Conservation (phyloP, 805 yeast genomes). For the Candida railenensis region DNA sequence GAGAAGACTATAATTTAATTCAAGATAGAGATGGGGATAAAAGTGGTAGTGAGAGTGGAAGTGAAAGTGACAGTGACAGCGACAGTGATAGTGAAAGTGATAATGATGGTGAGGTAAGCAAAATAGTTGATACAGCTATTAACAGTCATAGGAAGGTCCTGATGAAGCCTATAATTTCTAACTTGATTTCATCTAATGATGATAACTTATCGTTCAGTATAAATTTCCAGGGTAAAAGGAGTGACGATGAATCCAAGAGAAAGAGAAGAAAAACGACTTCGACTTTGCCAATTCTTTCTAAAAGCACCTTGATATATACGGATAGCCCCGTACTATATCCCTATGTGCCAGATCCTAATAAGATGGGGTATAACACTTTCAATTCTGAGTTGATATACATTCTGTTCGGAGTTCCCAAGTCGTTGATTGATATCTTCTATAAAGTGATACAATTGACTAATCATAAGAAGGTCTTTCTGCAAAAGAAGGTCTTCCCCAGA, state of each 20-base stretch:
- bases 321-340: neutral
- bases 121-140: conserved; percentile 4
- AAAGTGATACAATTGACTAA: conserved; percentile 48
- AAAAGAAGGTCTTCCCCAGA: conserved; percentile 43
- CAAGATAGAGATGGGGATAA: conserved; percentile 8
- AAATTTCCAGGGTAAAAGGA: conserved; percentile 15
- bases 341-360: conserved; percentile 2
- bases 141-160: conserved; percentile 3
- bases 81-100: conserved; percentile 13
- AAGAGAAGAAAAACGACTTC: neutral
- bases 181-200: conserved; percentile 12
- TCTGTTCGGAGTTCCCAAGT: conserved; percentile 48
- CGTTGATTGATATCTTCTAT: conserved; percentile 46
- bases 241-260: neutral
- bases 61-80: conserved; percentile 11
- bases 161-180: conserved; percentile 24
- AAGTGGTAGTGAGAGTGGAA: conserved; percentile 2
- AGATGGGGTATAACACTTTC: conserved; percentile 5
- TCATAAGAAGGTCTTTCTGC: conserved; percentile 47
- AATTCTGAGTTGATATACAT: conserved; percentile 28
- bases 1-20: conserved; percentile 34
- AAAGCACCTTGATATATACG: neutral
- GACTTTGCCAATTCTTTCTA: neutral
- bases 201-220: conserved; percentile 24
- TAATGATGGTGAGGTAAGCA: conserved; percentile 5